Evolutionary conservation across 2,329 filamentous ascomycete genomes (phyloP).

Genomic region (Xylariaceae sp.): DNA sequence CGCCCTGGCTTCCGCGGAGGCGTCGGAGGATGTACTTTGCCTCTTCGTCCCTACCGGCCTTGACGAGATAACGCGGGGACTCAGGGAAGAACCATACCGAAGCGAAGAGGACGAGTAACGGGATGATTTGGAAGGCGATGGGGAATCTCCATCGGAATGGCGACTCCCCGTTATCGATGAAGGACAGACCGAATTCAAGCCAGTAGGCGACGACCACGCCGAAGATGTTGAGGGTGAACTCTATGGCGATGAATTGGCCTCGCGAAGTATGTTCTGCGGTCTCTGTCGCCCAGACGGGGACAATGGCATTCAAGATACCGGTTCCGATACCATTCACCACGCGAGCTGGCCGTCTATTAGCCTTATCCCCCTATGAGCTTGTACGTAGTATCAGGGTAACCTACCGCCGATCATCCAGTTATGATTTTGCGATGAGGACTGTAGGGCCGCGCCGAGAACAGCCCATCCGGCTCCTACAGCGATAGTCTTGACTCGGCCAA

Average conservation of each 20-base stretch:
- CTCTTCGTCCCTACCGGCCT: conserved; percentile 63
- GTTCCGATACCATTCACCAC: conserved; percentile 63
- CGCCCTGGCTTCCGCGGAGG: conserved; percentile 55
- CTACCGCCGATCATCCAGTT: conserved; percentile 66
- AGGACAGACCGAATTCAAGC: conserved; percentile 57
- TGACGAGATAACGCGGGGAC: conserved; percentile 63
- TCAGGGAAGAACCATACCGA: conserved; percentile 66
- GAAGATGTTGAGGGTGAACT: conserved; percentile 71
- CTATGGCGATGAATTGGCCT: conserved; percentile 66
- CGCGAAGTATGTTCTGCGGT: conserved; percentile 64
- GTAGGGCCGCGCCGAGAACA: conserved; percentile 58
- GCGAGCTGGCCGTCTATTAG: conserved; percentile 39
- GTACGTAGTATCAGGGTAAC: conserved; percentile 19
- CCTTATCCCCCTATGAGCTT: too few species aligned
- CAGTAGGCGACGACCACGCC: conserved; percentile 64
- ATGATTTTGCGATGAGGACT: conserved; percentile 62
- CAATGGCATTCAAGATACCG: conserved; percentile 66
- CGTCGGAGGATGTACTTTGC: conserved; percentile 61
- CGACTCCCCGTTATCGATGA: conserved; percentile 54
- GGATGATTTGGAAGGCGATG: conserved; percentile 65
- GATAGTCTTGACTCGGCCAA: conserved; percentile 62
- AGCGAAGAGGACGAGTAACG: conserved; percentile 53
- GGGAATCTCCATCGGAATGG: conserved; percentile 65
- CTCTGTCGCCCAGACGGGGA: conserved; percentile 69
- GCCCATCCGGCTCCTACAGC: conserved; percentile 55